Conservation (phyloP, 805 yeast species). For the Nakazawaea ambrosiae region DNA sequence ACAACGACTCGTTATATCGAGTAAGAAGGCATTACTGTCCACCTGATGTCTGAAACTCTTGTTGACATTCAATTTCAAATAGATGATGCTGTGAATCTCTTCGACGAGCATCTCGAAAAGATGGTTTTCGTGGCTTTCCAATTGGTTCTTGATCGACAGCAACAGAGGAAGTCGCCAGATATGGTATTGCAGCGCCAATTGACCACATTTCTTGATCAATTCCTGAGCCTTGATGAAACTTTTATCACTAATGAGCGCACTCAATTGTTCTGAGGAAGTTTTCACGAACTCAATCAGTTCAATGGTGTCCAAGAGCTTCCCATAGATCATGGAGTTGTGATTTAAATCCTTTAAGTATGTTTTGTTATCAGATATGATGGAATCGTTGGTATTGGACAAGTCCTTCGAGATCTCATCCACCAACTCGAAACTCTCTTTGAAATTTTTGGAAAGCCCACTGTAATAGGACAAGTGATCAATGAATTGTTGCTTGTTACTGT, state of each 20-base stretch:
- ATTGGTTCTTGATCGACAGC: conserved; percentile 38
- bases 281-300: conserved; percentile 59
- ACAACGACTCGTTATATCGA: conserved; percentile 45
- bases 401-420: conserved; percentile 29
- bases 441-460: conserved; percentile 56
- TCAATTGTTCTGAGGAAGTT: conserved; percentile 55
- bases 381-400: conserved; percentile 45
- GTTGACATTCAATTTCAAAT: conserved; percentile 32
- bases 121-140: conserved; percentile 49
- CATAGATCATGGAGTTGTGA: conserved; percentile 51
- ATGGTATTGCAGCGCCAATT: conserved; percentile 40
- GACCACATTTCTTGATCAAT: conserved; percentile 28
- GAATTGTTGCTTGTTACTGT: conserved; percentile 76
- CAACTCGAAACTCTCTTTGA: conserved; percentile 42
- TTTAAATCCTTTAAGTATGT: conserved; percentile 53
- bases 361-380: conserved; percentile 52
- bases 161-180: conserved; percentile 56
- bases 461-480: conserved; percentile 83
- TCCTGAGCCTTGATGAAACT: conserved; percentile 47
- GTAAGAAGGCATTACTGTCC: conserved; percentile 1
- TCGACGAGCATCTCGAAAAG: conserved; percentile 71
- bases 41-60: conserved; percentile 1
- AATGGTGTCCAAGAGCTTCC: conserved; percentile 63
- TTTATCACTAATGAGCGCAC: conserved; percentile 59
- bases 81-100: conserved; percentile 66